phyloP scores from a whole-genome alignment of 139 green algal genomes.

The Closterium sp. region DNA sequence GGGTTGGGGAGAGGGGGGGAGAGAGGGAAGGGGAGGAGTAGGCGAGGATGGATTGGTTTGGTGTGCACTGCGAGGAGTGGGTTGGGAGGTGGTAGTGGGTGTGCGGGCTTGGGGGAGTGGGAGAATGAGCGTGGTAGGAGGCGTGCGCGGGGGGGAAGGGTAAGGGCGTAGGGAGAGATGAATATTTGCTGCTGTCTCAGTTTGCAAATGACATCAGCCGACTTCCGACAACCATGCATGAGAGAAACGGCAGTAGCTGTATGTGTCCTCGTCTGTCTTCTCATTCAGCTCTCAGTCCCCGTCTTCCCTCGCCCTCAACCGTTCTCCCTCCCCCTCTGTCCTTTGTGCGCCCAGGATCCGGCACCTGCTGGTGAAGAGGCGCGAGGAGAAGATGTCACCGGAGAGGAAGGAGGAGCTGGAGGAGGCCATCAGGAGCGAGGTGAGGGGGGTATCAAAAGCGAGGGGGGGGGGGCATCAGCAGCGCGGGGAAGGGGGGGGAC shows the following conservation, averaged over 20 bases:
- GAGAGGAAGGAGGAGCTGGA: constrained; percentile 10
- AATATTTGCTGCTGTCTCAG: no score
- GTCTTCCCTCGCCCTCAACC: no score
- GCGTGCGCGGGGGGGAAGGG: no score
- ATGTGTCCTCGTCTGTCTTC: no score
- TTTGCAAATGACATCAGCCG: no score
- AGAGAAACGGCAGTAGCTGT: no score
- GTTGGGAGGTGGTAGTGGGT: no score
- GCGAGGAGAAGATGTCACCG: neutral
- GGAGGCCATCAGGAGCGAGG: neutral
- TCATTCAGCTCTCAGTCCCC: neutral
- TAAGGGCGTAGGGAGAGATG: no score
- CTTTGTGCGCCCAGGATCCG: constrained; percentile 21
- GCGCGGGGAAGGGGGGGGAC: neutral
- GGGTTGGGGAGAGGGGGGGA: neutral
- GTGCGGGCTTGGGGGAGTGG: no score
- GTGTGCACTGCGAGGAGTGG: no score
- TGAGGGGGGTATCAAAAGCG: neutral
- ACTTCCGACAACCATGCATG: no score
- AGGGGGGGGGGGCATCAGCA: neutral
- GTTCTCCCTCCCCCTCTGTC: neutral
- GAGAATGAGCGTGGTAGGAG: no score
- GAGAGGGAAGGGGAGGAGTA: neutral
- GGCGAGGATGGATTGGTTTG: neutral
- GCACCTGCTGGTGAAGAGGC: neutral